Percentiles rank a stretch among this genome's conserved stretches.
phyloP scores from a whole-genome alignment of 768 basidiomycete species.

The Boletales sp. region DNA sequence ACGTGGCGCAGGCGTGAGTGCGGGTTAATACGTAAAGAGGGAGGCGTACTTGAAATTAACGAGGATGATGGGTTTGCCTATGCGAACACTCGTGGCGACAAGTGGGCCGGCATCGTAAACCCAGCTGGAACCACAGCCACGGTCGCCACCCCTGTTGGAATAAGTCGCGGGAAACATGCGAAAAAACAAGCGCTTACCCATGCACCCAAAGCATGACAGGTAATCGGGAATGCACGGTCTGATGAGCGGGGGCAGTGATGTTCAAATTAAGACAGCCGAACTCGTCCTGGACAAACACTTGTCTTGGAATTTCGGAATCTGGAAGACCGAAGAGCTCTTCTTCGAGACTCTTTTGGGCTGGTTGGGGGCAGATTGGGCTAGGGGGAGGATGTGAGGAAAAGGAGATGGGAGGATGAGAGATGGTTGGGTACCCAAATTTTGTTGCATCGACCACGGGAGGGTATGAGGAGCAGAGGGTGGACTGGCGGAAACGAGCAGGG shows the following conservation, averaged over 20 bases:
- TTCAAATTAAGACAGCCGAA: slow-evolving; percentile 80
- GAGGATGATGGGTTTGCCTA: slow-evolving; percentile 64
- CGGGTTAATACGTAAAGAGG: slow-evolving; percentile 16
- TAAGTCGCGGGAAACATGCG: slow-evolving; percentile 17
- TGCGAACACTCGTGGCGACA: slow-evolving; percentile 61
- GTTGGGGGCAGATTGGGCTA: slow-evolving; percentile 78
- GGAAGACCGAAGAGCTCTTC: slow-evolving; percentile 60
- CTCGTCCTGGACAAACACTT: slow-evolving; percentile 61
- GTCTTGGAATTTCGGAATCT: slow-evolving; percentile 49
- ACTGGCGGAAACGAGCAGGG: slow-evolving; percentile 75
- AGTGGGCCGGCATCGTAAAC: slow-evolving; percentile 70
- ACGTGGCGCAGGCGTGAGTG: slow-evolving; percentile 7
- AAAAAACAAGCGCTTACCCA: slow-evolving; percentile 48
- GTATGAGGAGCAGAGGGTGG: slow-evolving; percentile 56
- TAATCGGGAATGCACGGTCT: slow-evolving; percentile 47
- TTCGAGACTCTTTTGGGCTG: slow-evolving; percentile 45
- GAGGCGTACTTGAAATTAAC: slow-evolving; percentile 70
- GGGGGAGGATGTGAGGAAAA: slow-evolving; percentile 1
- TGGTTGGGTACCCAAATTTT: slow-evolving; percentile 54
- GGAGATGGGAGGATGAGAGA: slow-evolving; percentile 5
- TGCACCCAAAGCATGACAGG: slow-evolving; percentile 89
- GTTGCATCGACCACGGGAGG: slow-evolving; percentile 59
- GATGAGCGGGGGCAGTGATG: slow-evolving; percentile 68
- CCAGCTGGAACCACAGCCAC: slow-evolving; percentile 75
- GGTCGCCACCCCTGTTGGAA: slow-evolving; percentile 57